Evolutionary conservation across 441 rosid species (phyloP).

Genomic region (Corymbia calophylla): DNA sequence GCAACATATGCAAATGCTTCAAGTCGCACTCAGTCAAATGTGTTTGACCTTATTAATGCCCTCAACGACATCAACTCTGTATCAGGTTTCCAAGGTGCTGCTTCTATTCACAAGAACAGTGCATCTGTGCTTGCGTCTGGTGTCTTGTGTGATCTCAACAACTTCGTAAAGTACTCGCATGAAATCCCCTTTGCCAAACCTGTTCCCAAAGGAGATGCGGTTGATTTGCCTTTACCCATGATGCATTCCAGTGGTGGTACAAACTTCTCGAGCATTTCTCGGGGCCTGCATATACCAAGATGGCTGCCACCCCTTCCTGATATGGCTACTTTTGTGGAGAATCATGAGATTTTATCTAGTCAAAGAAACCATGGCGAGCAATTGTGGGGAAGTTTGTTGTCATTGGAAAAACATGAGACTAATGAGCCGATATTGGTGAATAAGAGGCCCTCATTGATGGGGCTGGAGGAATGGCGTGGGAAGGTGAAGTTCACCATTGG

Average conservation of each 20-base stretch:
- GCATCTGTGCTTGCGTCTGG: constrained; percentile 20
- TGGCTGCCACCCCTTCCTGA: constrained; percentile 38
- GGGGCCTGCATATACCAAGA: constrained; percentile 14
- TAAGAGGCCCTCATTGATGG: neutral
- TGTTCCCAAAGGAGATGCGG: constrained; percentile 11
- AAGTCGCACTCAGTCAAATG: constrained; percentile 39
- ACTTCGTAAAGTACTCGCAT: constrained; percentile 16
- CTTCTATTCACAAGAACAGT: constrained; percentile 12
- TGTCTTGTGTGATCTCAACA: constrained; percentile 18
- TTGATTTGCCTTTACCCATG: neutral
- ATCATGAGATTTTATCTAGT: neutral
- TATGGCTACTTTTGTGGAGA: neutral
- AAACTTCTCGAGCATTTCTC: neutral
- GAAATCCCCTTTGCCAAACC: constrained; percentile 61
- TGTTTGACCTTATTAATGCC: constrained; percentile 39
- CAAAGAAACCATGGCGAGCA: neutral
- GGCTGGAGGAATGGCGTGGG: neutral
- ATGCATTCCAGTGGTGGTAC: neutral
- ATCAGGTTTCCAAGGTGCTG: constrained; percentile 35
- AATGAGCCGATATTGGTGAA: neutral
- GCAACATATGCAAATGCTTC: constrained; percentile 28
- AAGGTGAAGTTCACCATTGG: neutral
- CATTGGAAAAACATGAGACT: neutral
- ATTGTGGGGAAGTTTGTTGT: constrained; percentile 25
- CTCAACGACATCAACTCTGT: constrained; percentile 28